phyloP scores from a whole-genome alignment of 495 filamentous ascomycete species.

The Mycothermus thermophilus region DNA sequence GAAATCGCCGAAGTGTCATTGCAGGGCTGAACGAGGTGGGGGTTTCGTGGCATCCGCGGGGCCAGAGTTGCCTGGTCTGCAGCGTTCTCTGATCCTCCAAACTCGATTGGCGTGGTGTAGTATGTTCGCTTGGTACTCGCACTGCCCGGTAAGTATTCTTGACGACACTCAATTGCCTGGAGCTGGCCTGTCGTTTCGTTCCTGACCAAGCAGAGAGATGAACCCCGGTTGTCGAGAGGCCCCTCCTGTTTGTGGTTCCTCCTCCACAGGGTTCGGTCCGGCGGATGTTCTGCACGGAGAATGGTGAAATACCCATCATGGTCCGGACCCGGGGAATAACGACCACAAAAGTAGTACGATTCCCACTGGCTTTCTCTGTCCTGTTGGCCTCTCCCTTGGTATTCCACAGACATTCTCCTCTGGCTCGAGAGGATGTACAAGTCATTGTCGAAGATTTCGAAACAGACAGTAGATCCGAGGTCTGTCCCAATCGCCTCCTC shows the following conservation, averaged over 20 bases:
- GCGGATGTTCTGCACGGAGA: constrained; percentile 21
- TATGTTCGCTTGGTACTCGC: constrained; percentile 53
- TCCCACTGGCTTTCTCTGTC: constrained; percentile 54
- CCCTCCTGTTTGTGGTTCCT: constrained; percentile 59
- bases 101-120: constrained; percentile 48
- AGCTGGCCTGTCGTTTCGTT: constrained; percentile 48
- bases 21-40: constrained; percentile 18
- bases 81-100: constrained; percentile 15
- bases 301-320: constrained; percentile 15
- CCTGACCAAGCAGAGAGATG: constrained; percentile 46
- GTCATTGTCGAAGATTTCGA: constrained; percentile 53
- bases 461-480: constrained; percentile 54
- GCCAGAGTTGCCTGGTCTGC: not conserved
- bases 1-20: constrained; percentile 28
- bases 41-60: constrained; percentile 4
- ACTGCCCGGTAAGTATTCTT: constrained; percentile 50
- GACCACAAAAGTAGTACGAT: constrained; percentile 57
- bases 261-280: constrained; percentile 42
- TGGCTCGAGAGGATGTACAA: constrained; percentile 64
- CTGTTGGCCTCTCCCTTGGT: too few species aligned
- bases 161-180: constrained; percentile 56
- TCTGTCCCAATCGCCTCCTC: constrained; percentile 46
- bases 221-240: constrained; percentile 66
- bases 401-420: too few species aligned
- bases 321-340: constrained; percentile 37